Evolutionary conservation across 805 yeast species (phyloP).

Genomic region (Deakozyma indianensis): DNA sequence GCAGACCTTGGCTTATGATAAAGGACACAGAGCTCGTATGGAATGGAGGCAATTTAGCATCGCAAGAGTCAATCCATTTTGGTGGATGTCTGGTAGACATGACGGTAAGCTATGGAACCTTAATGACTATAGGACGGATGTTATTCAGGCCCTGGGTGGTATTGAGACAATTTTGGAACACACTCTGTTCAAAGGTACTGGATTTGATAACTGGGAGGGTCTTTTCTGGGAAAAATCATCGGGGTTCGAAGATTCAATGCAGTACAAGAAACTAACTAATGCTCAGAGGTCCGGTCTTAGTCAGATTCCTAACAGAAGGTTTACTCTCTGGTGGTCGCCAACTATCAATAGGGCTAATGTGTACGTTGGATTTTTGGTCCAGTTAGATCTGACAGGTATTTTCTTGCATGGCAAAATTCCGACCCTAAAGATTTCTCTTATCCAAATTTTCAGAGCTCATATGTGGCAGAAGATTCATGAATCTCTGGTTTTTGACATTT

Average conservation of each 20-base stretch:
- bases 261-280: conserved; percentile 85
- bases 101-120: conserved; percentile 95
- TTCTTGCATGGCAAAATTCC: conserved; percentile 97
- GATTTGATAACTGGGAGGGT: conserved; percentile 97
- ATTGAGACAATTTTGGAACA: conserved; percentile 92
- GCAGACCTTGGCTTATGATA: conserved; percentile 86
- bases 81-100: conserved; percentile 92
- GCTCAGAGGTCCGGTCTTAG: conserved; percentile 96
- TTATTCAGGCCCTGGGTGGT: conserved; percentile 94
- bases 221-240: conserved; percentile 96
- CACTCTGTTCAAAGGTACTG: conserved; percentile 90
- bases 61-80: conserved; percentile 70
- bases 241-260: conserved; percentile 93
- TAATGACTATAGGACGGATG: conserved; percentile 86
- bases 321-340: conserved; percentile 99
- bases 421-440: conserved; percentile 83
- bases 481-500: conserved; percentile 80
- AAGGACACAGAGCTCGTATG: conserved; percentile 77
- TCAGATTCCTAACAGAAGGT: conserved; percentile 94
- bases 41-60: conserved; percentile 63
- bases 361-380: conserved; percentile 93
- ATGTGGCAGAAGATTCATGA: conserved; percentile 99
- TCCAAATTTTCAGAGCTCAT: conserved; percentile 95
- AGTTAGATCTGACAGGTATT: conserved; percentile 89
- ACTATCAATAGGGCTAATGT: conserved; percentile 96